Evolutionary conservation across 1,139 yeast genomes (phyloP), one percentile per base, ranked within the genome.

Genomic region (Scheffersomyces cryptocercus): DNA sequence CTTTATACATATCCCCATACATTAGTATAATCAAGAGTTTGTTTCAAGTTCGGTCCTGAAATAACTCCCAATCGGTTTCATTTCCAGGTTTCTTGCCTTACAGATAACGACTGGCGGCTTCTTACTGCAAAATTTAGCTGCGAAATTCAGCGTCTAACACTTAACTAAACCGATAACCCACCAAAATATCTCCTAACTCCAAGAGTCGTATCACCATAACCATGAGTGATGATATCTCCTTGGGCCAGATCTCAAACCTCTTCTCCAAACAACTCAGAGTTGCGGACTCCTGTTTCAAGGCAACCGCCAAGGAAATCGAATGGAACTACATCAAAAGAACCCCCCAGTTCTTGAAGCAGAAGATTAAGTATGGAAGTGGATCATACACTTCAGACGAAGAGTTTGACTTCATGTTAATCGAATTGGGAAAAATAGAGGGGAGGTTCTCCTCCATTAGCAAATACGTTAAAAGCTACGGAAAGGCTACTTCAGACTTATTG

Each of bases 341-440:
- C 5, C 71, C 77, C 2, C 73, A 67, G 43, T 42, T 58, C 15
- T 45, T 70, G 11, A 66, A 58, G 42, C 65, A 68, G 44, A 69
- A 62, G 40, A 53, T 65, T 14, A 64, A 61, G 29, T 43, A 56
- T 28, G 49, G 46, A n/a, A 31, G 12, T 14, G 69, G 67, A 1
- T 57, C 67, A 3, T 58, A 55, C 32, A 68, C 73, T 0, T 48
- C 59, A 7, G 81, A 77, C 53, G 73, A 67, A 46, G 69, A 65
- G 13, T 75, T 72, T 49, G 72, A 74, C 37, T 47, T 36, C 0
- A 41, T 67, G 12, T 47, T 61, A 8, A 48, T 50, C 6, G 54
- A 52, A n/a, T 54, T 67, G n/a, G 38, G 46, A 3, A 39, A 43
- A 0, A 35, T 56, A 6, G 61, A 59, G 15, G 50, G 44, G 6